Percentiles rank a stretch among this genome's conserved stretches.
These are phyloP conservation scores for Acacia confusa DNA, from an alignment of 306 rosid species.

Conservation along the genomic window DNA sequence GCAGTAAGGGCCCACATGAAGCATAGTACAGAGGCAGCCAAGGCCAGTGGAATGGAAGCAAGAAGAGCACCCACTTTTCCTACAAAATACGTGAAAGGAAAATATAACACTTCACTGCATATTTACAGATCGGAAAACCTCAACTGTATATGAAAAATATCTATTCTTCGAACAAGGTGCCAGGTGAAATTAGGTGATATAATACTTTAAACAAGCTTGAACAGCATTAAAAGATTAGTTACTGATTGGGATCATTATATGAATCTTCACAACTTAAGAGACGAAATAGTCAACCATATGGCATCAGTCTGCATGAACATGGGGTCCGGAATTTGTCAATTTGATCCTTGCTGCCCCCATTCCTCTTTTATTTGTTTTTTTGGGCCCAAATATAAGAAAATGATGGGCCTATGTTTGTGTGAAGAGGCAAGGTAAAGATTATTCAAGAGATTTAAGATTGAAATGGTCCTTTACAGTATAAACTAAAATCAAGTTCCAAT, in stretches of 20 bases:
- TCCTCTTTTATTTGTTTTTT: background rate
- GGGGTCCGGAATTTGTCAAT: background rate
- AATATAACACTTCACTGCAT: background rate
- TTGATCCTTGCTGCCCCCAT: background rate
- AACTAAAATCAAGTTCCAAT: conserved; percentile 2
- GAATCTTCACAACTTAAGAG: background rate
- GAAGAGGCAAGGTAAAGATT: background rate
- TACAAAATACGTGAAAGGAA: conserved; percentile 25
- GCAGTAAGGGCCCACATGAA: conserved; percentile 88
- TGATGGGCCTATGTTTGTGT: background rate
- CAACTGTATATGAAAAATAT: background rate
- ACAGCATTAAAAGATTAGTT: background rate
- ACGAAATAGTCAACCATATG: background rate
- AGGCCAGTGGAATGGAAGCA: conserved; percentile 87
- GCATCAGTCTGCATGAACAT: background rate
- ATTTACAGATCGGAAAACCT: background rate
- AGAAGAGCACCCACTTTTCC: conserved; percentile 97
- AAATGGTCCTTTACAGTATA: background rate
- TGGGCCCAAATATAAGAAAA: background rate
- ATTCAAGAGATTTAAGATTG: background rate
- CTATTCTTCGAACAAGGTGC: conserved; percentile 4
- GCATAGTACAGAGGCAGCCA: conserved; percentile 87
- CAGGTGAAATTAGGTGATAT: background rate
- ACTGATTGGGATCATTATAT: background rate
- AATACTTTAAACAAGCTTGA: conserved; percentile 15